A percentile compares a stretch with the other conserved stretches of the same genome.
Evolutionary conservation across 495 filamentous ascomycete species (phyloP).

Genomic region (Poronia punctata): DNA sequence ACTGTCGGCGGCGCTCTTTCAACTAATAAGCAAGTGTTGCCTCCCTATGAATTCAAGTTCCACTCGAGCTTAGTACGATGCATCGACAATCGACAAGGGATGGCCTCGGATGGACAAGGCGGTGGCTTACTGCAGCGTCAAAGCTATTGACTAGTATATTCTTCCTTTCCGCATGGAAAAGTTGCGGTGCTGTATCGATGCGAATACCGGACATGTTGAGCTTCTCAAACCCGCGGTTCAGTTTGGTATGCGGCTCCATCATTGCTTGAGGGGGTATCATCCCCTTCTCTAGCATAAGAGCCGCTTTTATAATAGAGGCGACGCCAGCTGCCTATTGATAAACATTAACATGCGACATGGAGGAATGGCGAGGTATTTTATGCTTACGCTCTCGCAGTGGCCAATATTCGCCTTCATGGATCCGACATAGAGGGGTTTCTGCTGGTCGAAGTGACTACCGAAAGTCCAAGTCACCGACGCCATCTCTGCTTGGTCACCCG

Average conservation of each 20-base stretch:
- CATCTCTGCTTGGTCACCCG: constrained; percentile 61
- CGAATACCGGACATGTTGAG: constrained; percentile 50
- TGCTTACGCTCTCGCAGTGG: constrained; percentile 32
- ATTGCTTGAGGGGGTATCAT: constrained; percentile 69
- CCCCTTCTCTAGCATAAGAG: constrained; percentile 66
- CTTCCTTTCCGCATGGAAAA: constrained; percentile 38
- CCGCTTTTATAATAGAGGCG: constrained; percentile 60
- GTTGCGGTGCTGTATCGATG: constrained; percentile 49
- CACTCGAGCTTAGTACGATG: too few species aligned
- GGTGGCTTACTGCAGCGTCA: constrained; percentile 36
- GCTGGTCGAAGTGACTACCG: constrained; percentile 46
- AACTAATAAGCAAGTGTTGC: constrained; percentile 46
- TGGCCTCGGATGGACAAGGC: too few species aligned
- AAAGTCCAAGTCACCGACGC: constrained; percentile 59
- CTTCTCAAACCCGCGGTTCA: constrained; percentile 54
- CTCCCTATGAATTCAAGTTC: too few species aligned
- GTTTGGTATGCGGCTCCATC: constrained; percentile 58
- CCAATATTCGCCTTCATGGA: constrained; percentile 74
- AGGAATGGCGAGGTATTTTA: neutral
- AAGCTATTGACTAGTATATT: constrained; percentile 49
- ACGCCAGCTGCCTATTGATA: constrained; percentile 65
- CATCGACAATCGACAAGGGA: too few species aligned
- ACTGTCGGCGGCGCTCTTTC: constrained; percentile 32
- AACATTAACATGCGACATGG: neutral
- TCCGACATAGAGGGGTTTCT: constrained; percentile 60